phyloP scores from a whole-genome alignment of 306 rosid genomes.

The Fragaria ananassa region DNA sequence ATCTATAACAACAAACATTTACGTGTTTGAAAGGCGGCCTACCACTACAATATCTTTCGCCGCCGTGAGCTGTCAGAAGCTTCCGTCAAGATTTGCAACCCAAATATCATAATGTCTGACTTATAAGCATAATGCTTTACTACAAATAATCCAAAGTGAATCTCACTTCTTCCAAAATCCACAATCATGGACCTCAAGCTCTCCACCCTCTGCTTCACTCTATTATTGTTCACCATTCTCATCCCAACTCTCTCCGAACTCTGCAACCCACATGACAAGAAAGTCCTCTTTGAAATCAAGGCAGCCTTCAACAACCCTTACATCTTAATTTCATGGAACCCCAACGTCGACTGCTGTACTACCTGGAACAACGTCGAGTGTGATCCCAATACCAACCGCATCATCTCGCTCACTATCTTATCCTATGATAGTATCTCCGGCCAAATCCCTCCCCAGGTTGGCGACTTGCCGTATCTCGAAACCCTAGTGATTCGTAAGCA shows the following conservation, averaged over 20 bases:
- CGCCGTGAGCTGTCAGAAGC: not conserved
- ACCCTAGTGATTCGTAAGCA: conserved; percentile 51
- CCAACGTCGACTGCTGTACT: conserved; percentile 54
- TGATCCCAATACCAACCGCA: conserved; percentile 54
- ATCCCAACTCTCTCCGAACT: conserved; percentile 35
- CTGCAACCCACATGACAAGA: conserved; percentile 67
- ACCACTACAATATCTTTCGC: not conserved
- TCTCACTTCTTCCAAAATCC: not conserved
- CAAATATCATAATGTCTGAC: not conserved
- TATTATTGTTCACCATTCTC: conserved; percentile 23
- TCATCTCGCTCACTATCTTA: conserved; percentile 44
- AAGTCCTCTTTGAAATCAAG: conserved; percentile 56
- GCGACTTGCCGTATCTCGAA: conserved; percentile 59
- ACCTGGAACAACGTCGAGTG: conserved; percentile 59
- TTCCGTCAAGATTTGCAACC: conserved; percentile 5
- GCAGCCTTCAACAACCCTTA: conserved; percentile 63
- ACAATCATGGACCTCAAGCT: conserved; percentile 4
- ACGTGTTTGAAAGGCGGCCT: not conserved
- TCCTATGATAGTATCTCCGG: conserved; percentile 36
- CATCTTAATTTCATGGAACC: conserved; percentile 54
- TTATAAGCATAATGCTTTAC: not conserved
- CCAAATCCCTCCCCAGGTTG: conserved; percentile 58
- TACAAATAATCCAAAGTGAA: not conserved
- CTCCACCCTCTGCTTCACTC: conserved; percentile 15
- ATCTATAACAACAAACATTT: not conserved